Percentiles rank a stretch among this genome's conserved stretches.
These are phyloP conservation scores for Ceratocystis cubensis DNA, from an alignment of 2,329 filamentous ascomycete species.

Conservation along the genomic window DNA sequence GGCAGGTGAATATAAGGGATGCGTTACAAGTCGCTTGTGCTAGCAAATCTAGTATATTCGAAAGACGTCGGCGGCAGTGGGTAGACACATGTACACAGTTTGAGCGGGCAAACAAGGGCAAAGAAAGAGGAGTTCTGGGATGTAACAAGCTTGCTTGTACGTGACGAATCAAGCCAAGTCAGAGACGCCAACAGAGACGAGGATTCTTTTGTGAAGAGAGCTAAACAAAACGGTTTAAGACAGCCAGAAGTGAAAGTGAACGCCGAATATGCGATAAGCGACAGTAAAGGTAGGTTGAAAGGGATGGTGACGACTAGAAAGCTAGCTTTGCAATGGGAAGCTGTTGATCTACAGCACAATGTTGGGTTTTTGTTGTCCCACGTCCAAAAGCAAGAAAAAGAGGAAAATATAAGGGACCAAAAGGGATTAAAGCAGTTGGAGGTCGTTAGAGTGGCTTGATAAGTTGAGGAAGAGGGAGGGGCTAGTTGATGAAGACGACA, in stretches of 20 bases:
- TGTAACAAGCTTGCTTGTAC: background rate
- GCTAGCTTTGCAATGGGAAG: background rate
- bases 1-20: background rate
- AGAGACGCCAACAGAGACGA: no score
- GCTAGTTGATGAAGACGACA: background rate
- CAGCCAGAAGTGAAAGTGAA: background rate
- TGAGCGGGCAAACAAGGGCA: background rate
- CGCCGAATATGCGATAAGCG: background rate
- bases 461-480: background rate
- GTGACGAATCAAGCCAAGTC: background rate
- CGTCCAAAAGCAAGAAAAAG: background rate
- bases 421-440: conserved; percentile 2
- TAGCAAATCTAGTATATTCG: conserved; percentile 31
- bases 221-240: background rate
- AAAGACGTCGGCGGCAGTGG: conserved; percentile 28
- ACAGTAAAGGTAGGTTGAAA: background rate
- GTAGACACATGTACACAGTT: conserved; percentile 31
- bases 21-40: conserved; percentile 23
- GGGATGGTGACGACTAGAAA: background rate
- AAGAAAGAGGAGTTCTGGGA: background rate
- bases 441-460: background rate
- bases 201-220: no score
- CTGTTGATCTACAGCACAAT: background rate
- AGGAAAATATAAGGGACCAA: conserved; percentile 7
- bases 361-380: background rate